Conservation (phyloP, 345 rosid species). For the Fremontodendron californicum region DNA sequence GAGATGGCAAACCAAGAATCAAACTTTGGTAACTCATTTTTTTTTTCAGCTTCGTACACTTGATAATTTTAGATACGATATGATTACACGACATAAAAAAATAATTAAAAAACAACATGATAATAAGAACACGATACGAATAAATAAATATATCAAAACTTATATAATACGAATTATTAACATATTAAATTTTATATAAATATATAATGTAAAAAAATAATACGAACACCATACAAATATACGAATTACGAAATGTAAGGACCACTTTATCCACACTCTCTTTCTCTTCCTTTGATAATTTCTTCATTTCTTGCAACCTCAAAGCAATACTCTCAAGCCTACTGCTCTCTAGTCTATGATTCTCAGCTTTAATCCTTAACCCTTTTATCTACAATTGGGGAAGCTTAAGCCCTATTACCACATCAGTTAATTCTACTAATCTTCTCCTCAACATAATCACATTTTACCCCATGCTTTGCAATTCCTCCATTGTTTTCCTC, state of each 20-base stretch:
- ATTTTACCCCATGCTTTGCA: conserved; percentile 28
- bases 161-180: no score
- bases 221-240: no score
- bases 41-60: no score
- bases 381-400: background rate
- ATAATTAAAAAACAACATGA: no score
- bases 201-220: no score
- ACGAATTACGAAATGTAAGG: background rate
- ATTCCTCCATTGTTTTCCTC: conserved; percentile 25
- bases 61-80: no score
- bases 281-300: background rate
- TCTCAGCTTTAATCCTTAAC: conserved; percentile 25
- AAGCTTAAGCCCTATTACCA: background rate
- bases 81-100: no score
- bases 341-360: conserved; percentile 17
- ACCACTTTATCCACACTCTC: background rate
- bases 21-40: background rate
- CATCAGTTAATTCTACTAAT: conserved; percentile 15
- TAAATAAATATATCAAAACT: no score
- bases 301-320: background rate
- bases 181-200: no score
- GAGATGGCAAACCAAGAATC: background rate
- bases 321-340: conserved; percentile 7
- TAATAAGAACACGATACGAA: no score
- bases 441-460: conserved; percentile 23